phyloP scores from a whole-genome alignment of 2,329 filamentous ascomycete genomes.

The Diaporthe eres region DNA sequence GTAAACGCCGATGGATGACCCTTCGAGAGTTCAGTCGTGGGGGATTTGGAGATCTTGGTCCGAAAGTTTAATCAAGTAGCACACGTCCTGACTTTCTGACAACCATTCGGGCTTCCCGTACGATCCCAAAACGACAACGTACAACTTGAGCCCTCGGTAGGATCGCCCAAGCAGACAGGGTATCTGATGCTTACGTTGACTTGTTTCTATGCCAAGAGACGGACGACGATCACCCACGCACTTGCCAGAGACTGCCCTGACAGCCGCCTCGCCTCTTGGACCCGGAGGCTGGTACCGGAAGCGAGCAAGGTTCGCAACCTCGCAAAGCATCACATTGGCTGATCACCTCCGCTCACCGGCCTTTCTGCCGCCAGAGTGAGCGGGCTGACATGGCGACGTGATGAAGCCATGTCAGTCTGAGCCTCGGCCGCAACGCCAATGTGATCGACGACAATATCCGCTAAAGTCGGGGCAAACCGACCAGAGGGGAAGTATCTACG shows the following conservation, averaged over 20 bases:
- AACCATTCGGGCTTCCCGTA: conserved; percentile 8
- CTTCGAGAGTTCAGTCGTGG: conserved; percentile 14
- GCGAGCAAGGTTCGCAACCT: conserved; percentile 7
- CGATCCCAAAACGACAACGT: background rate
- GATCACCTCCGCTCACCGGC: background rate
- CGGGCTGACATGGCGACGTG: conserved; percentile 6
- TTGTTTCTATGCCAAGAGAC: conserved; percentile 35
- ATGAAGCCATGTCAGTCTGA: background rate
- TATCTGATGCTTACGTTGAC: background rate
- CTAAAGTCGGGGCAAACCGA: conserved; percentile 15
- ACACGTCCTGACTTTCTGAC: conserved; percentile 19
- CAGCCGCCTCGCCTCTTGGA: background rate
- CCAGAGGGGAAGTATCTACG: conserved; percentile 14
- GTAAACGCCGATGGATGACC: conserved; percentile 25
- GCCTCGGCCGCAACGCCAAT: conserved; percentile 24
- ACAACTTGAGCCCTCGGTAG: background rate
- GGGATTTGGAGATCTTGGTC: conserved; percentile 13
- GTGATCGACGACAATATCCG: background rate
- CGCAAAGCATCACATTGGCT: conserved; percentile 10
- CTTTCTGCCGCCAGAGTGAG: background rate
- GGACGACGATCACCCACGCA: conserved; percentile 5
- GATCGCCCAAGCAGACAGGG: conserved; percentile 8
- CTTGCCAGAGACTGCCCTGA: conserved; percentile 2
- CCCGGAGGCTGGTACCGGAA: conserved; percentile 1
- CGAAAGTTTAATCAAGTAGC: conserved; percentile 2